A percentile compares a stretch with the other conserved stretches of the same genome.
phyloP scores from a whole-genome alignment of 208 protist species.

The Trypanosoma conorhini region DNA sequence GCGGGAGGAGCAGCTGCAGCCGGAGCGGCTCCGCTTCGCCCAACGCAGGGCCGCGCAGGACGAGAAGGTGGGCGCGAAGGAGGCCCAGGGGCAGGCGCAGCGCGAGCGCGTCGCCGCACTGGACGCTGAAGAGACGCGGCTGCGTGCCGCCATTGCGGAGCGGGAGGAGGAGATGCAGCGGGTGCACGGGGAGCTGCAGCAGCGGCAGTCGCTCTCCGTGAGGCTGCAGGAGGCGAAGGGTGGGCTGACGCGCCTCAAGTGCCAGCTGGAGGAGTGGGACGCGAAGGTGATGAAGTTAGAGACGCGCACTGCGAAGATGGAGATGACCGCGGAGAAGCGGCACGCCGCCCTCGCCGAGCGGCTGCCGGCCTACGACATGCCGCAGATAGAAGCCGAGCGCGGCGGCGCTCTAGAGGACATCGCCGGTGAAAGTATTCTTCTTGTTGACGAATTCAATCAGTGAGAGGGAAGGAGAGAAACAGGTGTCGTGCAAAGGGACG shows the following conservation, averaged over 20 bases:
- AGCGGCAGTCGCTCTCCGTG: conserved; percentile 41
- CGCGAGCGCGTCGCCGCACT: conserved; percentile 48
- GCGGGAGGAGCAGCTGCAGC: conserved; percentile 58
- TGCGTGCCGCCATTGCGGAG: conserved; percentile 35
- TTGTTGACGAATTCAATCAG: conserved; percentile 65
- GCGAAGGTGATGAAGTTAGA: conserved; percentile 70
- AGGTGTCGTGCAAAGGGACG: background rate
- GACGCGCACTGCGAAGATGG: conserved; percentile 53
- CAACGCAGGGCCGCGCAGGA: conserved; percentile 65
- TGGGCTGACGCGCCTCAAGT: conserved; percentile 59
- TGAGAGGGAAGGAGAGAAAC: background rate
- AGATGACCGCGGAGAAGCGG: conserved; percentile 64
- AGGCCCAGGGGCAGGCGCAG: conserved; percentile 47
- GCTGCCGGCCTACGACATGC: conserved; percentile 51
- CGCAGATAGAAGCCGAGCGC: conserved; percentile 48
- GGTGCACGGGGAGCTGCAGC: conserved; percentile 47
- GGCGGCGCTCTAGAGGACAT: conserved; percentile 53
- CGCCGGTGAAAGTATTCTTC: conserved; percentile 76
- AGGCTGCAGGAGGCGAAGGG: conserved; percentile 44
- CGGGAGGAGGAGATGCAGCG: conserved; percentile 41
- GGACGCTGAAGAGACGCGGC: conserved; percentile 61
- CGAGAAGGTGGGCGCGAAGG: conserved; percentile 69
- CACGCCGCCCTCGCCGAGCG: conserved; percentile 56
- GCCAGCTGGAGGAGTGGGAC: conserved; percentile 74
- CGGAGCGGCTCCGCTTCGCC: conserved; percentile 41